Conservation (phyloP, 352 stramenopile genomes). For the Globisporangium spiculum region DNA sequence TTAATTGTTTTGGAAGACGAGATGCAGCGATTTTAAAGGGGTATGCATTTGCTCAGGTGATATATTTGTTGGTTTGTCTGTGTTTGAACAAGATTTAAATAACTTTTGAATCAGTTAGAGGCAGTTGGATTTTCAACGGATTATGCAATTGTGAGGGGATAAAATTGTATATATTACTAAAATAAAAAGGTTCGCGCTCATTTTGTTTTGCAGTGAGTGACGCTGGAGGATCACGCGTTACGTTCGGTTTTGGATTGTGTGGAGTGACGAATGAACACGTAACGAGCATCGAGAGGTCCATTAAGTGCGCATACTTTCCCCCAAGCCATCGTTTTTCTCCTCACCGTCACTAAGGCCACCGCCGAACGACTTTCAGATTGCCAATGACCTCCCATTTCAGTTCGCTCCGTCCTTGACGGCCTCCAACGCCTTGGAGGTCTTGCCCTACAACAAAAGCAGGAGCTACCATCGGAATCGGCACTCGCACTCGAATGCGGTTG, state of each 20-base stretch:
- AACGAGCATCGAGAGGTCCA: not conserved
- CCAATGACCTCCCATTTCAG: no score
- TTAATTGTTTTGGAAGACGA: not conserved
- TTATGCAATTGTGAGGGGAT: not conserved
- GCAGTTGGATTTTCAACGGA: not conserved
- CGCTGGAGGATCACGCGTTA: not conserved
- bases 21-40: not conserved
- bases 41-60: not conserved
- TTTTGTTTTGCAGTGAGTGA: not conserved
- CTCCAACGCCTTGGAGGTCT: no score
- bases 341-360: no score
- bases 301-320: not conserved
- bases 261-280: not conserved
- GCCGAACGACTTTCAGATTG: no score
- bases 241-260: not conserved
- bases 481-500: no score
- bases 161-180: not conserved
- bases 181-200: not conserved
- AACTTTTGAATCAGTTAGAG: not conserved
- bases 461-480: no score
- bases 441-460: no score
- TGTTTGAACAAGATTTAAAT: not conserved
- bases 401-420: no score
- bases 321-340: no score
- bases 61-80: not conserved